These are phyloP conservation scores for Tricholoma hemisulphureum DNA, from an alignment of 768 basidiomycete species.

Conservation along the genomic window DNA sequence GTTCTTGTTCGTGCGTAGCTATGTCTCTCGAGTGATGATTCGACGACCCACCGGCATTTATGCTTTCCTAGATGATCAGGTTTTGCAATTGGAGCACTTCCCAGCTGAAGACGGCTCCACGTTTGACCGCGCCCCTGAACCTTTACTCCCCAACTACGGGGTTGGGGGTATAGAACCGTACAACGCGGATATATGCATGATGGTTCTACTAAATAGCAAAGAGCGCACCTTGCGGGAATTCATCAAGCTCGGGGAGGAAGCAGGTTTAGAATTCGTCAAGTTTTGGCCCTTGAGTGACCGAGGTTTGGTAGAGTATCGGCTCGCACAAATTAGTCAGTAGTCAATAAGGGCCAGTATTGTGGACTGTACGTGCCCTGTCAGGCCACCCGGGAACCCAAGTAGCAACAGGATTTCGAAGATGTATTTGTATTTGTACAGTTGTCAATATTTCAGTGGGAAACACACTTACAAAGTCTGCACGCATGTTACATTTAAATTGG, in stretches of 20 bases:
- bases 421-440: too few relatives aligned
- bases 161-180: conserved; percentile 39
- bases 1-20: too few relatives aligned
- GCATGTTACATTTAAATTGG: too few relatives aligned
- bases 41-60: too few relatives aligned
- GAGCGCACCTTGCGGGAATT: conserved; percentile 44
- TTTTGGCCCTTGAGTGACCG: conserved; percentile 28
- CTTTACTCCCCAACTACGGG: conserved; percentile 47
- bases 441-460: too few relatives aligned
- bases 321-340: too few relatives aligned
- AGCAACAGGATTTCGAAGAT: too few relatives aligned
- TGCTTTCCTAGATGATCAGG: conserved; percentile 42
- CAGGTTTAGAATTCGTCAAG: conserved; percentile 36
- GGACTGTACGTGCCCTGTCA: too few relatives aligned
- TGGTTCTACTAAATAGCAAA: conserved; percentile 39
- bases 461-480: too few relatives aligned
- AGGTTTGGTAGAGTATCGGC: too few relatives aligned
- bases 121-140: conserved; percentile 36
- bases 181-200: conserved; percentile 45
- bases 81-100: conserved; percentile 28
- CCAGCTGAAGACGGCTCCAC: conserved; percentile 9
- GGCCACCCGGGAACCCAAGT: too few relatives aligned
- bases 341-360: too few relatives aligned
- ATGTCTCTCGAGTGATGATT: conserved; percentile 31
- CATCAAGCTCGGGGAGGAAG: conserved; percentile 31